Evolutionary conservation across 805 yeast species (phyloP).

Genomic region (Yarrowia porcina): DNA sequence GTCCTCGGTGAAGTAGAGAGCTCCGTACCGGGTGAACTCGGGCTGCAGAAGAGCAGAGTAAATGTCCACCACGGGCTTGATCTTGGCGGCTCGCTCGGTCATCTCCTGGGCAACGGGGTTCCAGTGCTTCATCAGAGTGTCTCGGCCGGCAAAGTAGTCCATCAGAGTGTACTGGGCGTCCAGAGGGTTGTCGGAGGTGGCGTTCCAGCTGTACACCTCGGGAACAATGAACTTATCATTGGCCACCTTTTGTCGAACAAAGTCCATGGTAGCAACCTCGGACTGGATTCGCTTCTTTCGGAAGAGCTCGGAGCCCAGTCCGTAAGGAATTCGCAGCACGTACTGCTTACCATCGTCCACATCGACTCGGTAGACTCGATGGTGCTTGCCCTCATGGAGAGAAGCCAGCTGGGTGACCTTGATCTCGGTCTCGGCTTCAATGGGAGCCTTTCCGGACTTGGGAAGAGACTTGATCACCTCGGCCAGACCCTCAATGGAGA

Average conservation of each 20-base stretch:
- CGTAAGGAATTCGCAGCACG: constrained; percentile 84
- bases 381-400: constrained; percentile 91
- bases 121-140: constrained; percentile 85
- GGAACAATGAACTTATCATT: constrained; percentile 55
- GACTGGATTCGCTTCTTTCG: constrained; percentile 60
- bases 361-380: constrained; percentile 74
- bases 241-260: constrained; percentile 59
- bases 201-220: constrained; percentile 62
- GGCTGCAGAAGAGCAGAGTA: constrained; percentile 53
- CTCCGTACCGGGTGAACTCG: constrained; percentile 72
- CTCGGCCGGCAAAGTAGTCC: constrained; percentile 74
- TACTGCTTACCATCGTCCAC: constrained; percentile 57
- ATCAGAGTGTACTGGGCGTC: constrained; percentile 73
- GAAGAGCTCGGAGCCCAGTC: constrained; percentile 60
- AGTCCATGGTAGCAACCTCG: constrained; percentile 94
- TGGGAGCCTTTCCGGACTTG: constrained; percentile 38
- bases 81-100: constrained; percentile 47
- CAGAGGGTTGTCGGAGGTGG: constrained; percentile 60
- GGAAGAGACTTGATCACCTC: constrained; percentile 35
- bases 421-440: constrained; percentile 45
- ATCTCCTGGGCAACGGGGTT: constrained; percentile 69
- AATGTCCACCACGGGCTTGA: constrained; percentile 70
- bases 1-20: constrained; percentile 75
- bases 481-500: constrained; percentile 73
- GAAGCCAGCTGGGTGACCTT: constrained; percentile 70